phyloP scores from a whole-genome alignment of 768 basidiomycete genomes.

The Mycena galericulata region DNA sequence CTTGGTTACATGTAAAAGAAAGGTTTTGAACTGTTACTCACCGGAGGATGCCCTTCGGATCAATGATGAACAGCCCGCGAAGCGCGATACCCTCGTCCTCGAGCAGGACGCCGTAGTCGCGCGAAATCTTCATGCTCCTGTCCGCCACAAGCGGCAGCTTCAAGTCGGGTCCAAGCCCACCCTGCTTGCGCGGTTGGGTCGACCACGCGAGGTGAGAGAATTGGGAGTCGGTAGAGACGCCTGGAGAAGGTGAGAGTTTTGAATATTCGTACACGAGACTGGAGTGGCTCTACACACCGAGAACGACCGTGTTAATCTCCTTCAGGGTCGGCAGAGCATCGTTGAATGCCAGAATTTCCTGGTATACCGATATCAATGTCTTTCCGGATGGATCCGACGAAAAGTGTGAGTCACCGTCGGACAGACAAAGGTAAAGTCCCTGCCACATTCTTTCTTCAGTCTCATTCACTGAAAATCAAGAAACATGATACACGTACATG shows the following conservation, averaged over 20 bases:
- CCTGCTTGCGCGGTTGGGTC: conserved; percentile 82
- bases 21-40: conserved; percentile 45
- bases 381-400: neutral
- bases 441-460: conserved; percentile 42
- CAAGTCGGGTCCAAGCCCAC: conserved; percentile 91
- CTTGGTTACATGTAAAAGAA: neutral
- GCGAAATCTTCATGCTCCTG: conserved; percentile 80
- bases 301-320: conserved; percentile 77
- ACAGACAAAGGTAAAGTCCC: conserved; percentile 92
- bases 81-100: conserved; percentile 92
- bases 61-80: conserved; percentile 89
- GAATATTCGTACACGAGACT: neutral
- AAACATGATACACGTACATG: conserved; percentile 64
- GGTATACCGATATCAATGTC: neutral
- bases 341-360: conserved; percentile 95
- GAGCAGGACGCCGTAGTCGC: conserved; percentile 89
- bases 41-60: conserved; percentile 84
- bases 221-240: conserved; percentile 90
- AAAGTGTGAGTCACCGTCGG: conserved; percentile 66
- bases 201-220: conserved; percentile 92
- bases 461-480: neutral
- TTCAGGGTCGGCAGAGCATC: conserved; percentile 84
- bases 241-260: conserved; percentile 45
- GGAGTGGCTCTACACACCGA: conserved; percentile 62
- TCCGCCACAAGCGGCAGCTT: conserved; percentile 88